These are phyloP conservation scores for Clathrus columnatus DNA, from an alignment of 768 basidiomycete genomes.

Conservation along the genomic window DNA sequence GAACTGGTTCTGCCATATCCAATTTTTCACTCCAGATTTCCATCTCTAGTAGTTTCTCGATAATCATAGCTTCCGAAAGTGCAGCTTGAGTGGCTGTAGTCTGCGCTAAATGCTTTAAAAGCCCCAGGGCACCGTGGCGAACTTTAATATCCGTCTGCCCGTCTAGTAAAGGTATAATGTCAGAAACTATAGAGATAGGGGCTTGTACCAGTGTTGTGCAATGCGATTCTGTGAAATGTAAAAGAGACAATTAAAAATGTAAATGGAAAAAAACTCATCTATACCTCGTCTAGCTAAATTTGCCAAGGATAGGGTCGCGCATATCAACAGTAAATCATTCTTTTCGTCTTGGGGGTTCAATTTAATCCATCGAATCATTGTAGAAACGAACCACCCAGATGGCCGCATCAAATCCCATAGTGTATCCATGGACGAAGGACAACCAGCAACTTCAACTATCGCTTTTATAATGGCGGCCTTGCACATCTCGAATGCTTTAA, in stretches of 20 bases:
- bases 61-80: slow-evolving; percentile 52
- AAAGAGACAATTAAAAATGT: slow-evolving; percentile 12
- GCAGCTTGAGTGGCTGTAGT: slow-evolving; percentile 48
- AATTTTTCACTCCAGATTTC: slow-evolving; percentile 60
- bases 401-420: slow-evolving; percentile 60
- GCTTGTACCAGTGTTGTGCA: slow-evolving; percentile 43
- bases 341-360: slow-evolving; percentile 37
- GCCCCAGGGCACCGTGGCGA: slow-evolving; percentile 81
- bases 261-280: slow-evolving; percentile 11
- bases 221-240: slow-evolving; percentile 38
- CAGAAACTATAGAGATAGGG: slow-evolving; percentile 52
- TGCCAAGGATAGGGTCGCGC: slow-evolving; percentile 73
- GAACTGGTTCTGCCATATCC: slow-evolving; percentile 84
- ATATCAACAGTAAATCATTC: slow-evolving; percentile 70
- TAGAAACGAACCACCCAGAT: slow-evolving; percentile 63
- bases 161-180: slow-evolving; percentile 52
- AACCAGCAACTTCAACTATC: slow-evolving; percentile 77
- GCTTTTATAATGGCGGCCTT: slow-evolving; percentile 82
- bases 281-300: slow-evolving; percentile 73
- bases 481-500: slow-evolving; percentile 65
- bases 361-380: slow-evolving; percentile 71
- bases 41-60: slow-evolving; percentile 52
- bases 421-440: slow-evolving; percentile 67
- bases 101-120: slow-evolving; percentile 78
- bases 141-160: slow-evolving; percentile 62